Base-by-base conservation (phyloP, 1,139 yeast genomes). In the Meyerozyma sp. region DNA sequence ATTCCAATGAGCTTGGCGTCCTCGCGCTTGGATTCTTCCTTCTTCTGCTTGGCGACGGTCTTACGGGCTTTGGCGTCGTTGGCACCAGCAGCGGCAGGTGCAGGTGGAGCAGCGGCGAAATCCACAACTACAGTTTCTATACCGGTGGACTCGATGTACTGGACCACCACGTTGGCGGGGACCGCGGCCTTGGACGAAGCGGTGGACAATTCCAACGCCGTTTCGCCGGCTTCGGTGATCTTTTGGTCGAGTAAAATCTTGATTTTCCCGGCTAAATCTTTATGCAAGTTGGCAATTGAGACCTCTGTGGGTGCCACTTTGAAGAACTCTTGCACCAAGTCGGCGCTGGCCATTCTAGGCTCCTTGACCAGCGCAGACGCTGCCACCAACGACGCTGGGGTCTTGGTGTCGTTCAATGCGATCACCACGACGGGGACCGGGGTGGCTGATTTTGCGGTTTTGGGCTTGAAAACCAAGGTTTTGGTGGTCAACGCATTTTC, bases 1-100 rank as follows among this genome's bases (percentile, higher is more conserved):
- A 94, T 91, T 65, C 98, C 98, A 55, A 93, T 89, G 59, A 93
- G 74, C 58, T 93, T 93, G 45, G 96, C 96, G 61, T 89, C 96
- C 52, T 85, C 94, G 53, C 85, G 67, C 53, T 80, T 79, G 44
- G 85, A 82, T 38, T 75, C 69, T 40, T 61, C 68, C 52, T 71
- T 70, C 42, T 69, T 73, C 47, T 53, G 51, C 51, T 57, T 57
- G 40, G 46, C 40, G 21, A 54, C 52, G 32, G 53, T 57, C 46
- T 53, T 62, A 38, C 59, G 55, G 32, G 63, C 47, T 59, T 57
- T 49, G 62, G 65, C 41, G 26, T 66, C 51, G 16, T 61, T 49
- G 20, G 56, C 56, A 14, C 65, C 61, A 2, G 66, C 56, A 25
- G 73, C 63, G 23, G 75, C 58, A 23, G 74, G 63, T 5, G 54